A percentile compares a stretch with the other conserved stretches of the same genome.
Evolutionary conservation across 1,139 yeast genomes (phyloP).

Genomic region (Taphrina confusa): DNA sequence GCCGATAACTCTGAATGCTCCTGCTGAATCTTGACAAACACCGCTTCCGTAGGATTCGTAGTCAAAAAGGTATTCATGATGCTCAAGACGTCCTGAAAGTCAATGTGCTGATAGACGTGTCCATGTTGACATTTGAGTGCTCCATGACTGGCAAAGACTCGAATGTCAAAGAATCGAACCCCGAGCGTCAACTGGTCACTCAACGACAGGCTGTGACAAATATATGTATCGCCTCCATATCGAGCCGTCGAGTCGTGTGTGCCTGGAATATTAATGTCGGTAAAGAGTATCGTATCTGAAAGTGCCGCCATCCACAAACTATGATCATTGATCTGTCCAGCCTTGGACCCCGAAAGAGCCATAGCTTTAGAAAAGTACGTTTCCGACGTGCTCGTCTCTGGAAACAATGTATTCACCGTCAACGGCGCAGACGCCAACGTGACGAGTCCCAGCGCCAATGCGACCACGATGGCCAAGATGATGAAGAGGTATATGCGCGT

Average conservation of each 20-base stretch:
- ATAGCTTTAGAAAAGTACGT: conserved; percentile 1
- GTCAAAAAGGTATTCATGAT: conserved; percentile 6
- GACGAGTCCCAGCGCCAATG: neutral
- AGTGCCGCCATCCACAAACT: conserved; percentile 12
- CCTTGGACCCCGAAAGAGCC: neutral
- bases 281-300: conserved; percentile 7
- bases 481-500: neutral
- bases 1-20: conserved; percentile 9
- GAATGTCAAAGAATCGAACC: conserved; percentile 24
- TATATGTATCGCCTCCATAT: conserved; percentile 20
- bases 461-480: neutral
- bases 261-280: conserved; percentile 23
- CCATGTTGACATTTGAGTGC: conserved; percentile 26
- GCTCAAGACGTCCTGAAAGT: conserved; percentile 13
- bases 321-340: neutral
- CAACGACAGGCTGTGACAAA: conserved; percentile 27
- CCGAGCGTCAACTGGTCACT: conserved; percentile 19
- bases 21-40: conserved; percentile 25
- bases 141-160: conserved; percentile 5
- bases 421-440: neutral
- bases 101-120: conserved; percentile 16
- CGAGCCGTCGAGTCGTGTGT: conserved; percentile 32
- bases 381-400: neutral
- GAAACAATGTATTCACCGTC: neutral
- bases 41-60: conserved; percentile 8